Base-by-base conservation (phyloP, 2,329 filamentous ascomycete species). In the Domatiomyces catenatus region DNA sequence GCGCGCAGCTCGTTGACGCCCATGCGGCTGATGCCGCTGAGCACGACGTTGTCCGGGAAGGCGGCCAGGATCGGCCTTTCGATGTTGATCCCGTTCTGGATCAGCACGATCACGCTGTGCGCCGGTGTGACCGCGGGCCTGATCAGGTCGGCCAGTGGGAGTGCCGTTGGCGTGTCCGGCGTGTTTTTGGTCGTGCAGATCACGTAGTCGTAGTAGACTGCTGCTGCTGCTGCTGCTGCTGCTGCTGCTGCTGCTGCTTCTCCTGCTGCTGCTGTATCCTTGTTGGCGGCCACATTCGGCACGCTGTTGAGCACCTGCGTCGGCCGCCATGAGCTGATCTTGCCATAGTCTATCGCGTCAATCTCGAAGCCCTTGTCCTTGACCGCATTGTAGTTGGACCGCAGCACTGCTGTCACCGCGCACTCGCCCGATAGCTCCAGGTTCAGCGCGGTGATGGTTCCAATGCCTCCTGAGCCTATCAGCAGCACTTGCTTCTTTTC, bases 51-150 rank as follows among this genome's bases (percentile, higher is more conserved):
- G 2, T 60, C 52, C 0, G 77, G 76, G 57, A 79, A 79, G 0
- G 64, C 61, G 0, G 59, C 50, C 17, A 75, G 59, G 18, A 81
- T 59, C 0, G 76, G 75, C 43, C 68, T 71, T 55, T 81, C 76
- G 54, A 81, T 81, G 57, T 80, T 78, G n/a, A 81, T 63, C 0
- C 79, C 79, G 58, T 82, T 82, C 54, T 82, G 79, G 4, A 78
- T 64, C 5, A 82, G 68, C 0, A 80, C 67, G 44, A 82, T 73
- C 24, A 68, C 68, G 0, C 77, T 79, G 20, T 71, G 64, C 1
- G 66, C 67, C 0, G 69, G 67, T 0, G 72, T 75, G 1, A 81
- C 64, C 1, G 75, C 76, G 0, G 75, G 73, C 0, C 61, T 58
- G 22, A 80, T 71, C 28, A 79, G 60, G 1, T 75, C 70, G 42